Percentiles rank a stretch among this genome's conserved stretches.
Conservation (phyloP, 2,329 filamentous ascomycete genomes). For the Verticillium longisporum region DNA sequence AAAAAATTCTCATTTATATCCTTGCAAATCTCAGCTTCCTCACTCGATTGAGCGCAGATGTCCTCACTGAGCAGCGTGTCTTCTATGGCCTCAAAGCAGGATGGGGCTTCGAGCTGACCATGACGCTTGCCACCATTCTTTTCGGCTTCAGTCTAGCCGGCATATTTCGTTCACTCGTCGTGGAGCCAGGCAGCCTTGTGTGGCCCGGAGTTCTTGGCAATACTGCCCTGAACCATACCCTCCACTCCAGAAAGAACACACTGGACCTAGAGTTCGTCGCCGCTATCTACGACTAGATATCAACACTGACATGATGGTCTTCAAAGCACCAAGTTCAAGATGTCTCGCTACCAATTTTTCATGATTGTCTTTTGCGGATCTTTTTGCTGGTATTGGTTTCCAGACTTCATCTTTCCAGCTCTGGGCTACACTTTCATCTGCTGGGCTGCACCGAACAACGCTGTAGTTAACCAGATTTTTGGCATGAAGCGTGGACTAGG, state of each 20-base stretch:
- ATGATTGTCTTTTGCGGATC: constrained; percentile 23
- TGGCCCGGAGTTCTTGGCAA: constrained; percentile 46
- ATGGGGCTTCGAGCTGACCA: constrained; percentile 35
- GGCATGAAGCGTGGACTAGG: constrained; percentile 37
- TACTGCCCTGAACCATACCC: constrained; percentile 33
- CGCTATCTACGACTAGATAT: not conserved
- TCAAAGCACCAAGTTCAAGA: constrained; percentile 20
- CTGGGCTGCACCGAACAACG: constrained; percentile 40
- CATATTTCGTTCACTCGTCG: constrained; percentile 33
- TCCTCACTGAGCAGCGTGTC: constrained; percentile 26
- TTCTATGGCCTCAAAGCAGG: constrained; percentile 36
- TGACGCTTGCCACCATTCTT: constrained; percentile 32
- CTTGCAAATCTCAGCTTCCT: constrained; percentile 37
- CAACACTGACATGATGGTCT: not conserved
- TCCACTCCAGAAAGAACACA: constrained; percentile 30
- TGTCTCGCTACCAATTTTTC: constrained; percentile 25
- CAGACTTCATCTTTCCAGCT: constrained; percentile 37
- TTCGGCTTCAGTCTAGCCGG: constrained; percentile 43
- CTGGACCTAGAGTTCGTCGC: constrained; percentile 8
- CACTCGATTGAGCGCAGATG: constrained; percentile 25
- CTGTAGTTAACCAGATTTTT: constrained; percentile 38
- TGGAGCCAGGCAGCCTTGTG: constrained; percentile 39
- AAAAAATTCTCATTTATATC: constrained; percentile 34
- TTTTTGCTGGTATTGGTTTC: constrained; percentile 44
- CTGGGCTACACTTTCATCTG: constrained; percentile 36